Base-by-base conservation (phyloP, 2,329 filamentous ascomycete genomes). In the Raffaelea albimanens region DNA sequence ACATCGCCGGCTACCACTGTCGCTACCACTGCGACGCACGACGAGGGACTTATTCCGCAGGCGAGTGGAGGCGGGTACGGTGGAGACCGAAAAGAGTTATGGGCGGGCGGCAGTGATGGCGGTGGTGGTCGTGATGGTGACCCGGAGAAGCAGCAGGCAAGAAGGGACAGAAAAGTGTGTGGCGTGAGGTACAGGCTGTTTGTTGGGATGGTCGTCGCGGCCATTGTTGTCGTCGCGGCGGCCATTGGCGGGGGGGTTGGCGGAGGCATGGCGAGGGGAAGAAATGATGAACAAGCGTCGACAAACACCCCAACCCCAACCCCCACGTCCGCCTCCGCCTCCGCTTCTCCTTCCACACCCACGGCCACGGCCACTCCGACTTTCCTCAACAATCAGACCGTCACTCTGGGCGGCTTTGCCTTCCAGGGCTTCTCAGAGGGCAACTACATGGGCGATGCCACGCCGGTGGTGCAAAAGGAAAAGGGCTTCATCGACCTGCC, bases 361-460 rank as follows among this genome's bases (percentile, higher is more conserved):
- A 34, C 31, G 10, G 31, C 16, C 25, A 29, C 25, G 25, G 7
- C 25, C 7, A 29, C 13, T 7, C 25, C 25, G 25, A 7, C 7
- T 7, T 29, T 29, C 25, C 25, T 29, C 7, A 29, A 29, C 25
- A 29, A 29, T 13, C 7, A 29, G 7, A 29, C 25, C 7, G 25
- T 7, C 25, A 7, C 25, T 7, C 7, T 29, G 7, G 25, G 25
- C 2, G 48, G 50, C 2, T 58, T 60, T 20, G 56, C 55, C 4
- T 66, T 66, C 56, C 63, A 66, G 45, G 62, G 50, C 8, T 66
- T 58, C 42, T 55, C 57, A 1, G 49, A 51, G 7, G 2, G 40
- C 3, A 52, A 59, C 38, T 63, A 56, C 49, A 23, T 14, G 2
- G 61, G 61, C 16, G 46, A 53, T 0, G 44, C 40, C 21, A 60